These are phyloP conservation scores for Chaetomiaceae sp. DNA, from an alignment of 2,329 filamentous ascomycete genomes.

Conservation along the genomic window DNA sequence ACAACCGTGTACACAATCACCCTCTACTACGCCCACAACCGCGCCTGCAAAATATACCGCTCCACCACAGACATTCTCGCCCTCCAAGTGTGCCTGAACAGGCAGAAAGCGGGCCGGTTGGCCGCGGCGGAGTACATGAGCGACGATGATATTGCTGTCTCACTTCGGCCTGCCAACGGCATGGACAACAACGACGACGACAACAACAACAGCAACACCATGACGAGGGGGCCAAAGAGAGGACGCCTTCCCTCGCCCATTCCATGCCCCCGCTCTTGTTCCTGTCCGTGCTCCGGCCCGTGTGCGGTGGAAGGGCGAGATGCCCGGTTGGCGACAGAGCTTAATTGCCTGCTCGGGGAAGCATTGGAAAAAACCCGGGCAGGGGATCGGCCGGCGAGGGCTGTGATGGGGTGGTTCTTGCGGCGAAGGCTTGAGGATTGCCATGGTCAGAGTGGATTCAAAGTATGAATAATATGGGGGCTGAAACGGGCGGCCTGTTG, in stretches of 20 bases:
- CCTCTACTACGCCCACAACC: constrained; percentile 31
- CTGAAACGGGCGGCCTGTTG: too few species aligned
- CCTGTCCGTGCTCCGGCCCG: neutral
- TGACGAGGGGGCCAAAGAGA: neutral
- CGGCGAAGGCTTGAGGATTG: constrained; percentile 31
- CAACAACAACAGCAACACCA: neutral
- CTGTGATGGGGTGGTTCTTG: constrained; percentile 29
- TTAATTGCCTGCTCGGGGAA: neutral
- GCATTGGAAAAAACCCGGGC: neutral
- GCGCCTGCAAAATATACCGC: constrained; percentile 32
- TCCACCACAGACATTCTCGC: constrained; percentile 28
- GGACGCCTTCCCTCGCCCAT: neutral
- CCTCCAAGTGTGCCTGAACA: too few species aligned
- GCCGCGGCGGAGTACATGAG: too few species aligned
- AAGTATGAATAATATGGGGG: too few species aligned
- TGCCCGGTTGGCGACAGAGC: neutral
- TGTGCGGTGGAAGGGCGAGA: neutral
- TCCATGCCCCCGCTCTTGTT: neutral
- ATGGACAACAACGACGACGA: too few species aligned
- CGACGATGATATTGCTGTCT: too few species aligned
- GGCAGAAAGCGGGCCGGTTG: too few species aligned
- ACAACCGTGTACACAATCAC: constrained; percentile 28
- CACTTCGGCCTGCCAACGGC: too few species aligned
- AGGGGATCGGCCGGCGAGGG: neutral
- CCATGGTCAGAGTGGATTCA: constrained; percentile 1